phyloP scores from a whole-genome alignment of 2,329 filamentous ascomycete genomes.

The Septoria linicola region DNA sequence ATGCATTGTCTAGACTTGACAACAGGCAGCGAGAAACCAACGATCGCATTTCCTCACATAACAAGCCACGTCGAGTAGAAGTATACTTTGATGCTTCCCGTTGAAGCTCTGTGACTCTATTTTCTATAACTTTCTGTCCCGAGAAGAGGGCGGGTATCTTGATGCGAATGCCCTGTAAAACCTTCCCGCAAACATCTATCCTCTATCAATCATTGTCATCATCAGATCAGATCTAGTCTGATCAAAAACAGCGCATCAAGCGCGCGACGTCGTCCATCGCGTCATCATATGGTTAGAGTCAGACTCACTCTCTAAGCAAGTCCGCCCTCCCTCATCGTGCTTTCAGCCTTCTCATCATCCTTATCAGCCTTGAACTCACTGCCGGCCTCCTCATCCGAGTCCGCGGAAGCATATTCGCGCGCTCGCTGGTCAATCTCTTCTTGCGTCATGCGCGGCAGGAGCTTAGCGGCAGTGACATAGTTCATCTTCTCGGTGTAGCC shows the following conservation, averaged over 20 bases:
- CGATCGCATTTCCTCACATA: too few relatives aligned
- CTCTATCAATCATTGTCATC: too few relatives aligned
- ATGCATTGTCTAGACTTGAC: too few relatives aligned
- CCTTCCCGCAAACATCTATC: too few relatives aligned
- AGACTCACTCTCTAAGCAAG: not conserved
- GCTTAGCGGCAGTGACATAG: conserved; percentile 41
- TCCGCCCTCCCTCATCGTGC: conserved; percentile 4
- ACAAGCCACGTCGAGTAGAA: too few relatives aligned
- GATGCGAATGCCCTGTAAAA: too few relatives aligned
- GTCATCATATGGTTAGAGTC: too few relatives aligned
- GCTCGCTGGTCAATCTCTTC: conserved; percentile 38
- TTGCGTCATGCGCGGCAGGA: conserved; percentile 39
- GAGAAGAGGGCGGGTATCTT: too few relatives aligned
- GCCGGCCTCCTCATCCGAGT: conserved; percentile 16
- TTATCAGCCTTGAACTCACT: conserved; percentile 6
- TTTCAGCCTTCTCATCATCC: conserved; percentile 14
- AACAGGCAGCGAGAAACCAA: too few relatives aligned
- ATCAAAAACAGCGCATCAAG: not conserved
- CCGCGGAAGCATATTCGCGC: conserved; percentile 27
- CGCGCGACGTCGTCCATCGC: not conserved
- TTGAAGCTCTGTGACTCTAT: too few relatives aligned
- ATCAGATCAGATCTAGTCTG: not conserved
- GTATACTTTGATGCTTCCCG: too few relatives aligned
- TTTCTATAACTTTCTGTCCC: too few relatives aligned
- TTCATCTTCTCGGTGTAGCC: conserved; percentile 33